These are phyloP conservation scores for Fraxinus paxiana DNA, from an alignment of 305 asterid genomes.

Conservation along the genomic window DNA sequence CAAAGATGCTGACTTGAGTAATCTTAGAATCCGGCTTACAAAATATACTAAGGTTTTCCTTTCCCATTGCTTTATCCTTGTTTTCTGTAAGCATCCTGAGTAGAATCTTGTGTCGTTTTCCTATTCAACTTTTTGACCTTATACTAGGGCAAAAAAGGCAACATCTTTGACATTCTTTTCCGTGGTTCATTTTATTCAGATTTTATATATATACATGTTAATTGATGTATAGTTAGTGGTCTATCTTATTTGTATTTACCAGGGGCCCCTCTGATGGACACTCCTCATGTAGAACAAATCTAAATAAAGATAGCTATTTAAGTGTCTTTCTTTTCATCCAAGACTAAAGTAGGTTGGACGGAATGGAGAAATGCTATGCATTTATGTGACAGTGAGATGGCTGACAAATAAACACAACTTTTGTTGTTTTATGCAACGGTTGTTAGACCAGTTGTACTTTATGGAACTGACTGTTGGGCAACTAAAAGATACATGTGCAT, in stretches of 20 bases:
- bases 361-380: background rate
- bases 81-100: background rate
- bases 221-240: background rate
- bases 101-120: constrained; percentile 2
- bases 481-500: background rate
- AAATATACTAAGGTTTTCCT: constrained; percentile 63
- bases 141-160: constrained; percentile 1
- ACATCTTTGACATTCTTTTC: constrained; percentile 5
- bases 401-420: background rate
- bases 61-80: constrained; percentile 7
- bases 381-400: background rate
- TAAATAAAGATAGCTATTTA: background rate
- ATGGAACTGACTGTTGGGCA: background rate
- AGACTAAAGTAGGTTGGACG: background rate
- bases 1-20: constrained; percentile 37
- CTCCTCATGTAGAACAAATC: background rate
- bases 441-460: background rate
- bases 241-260: background rate
- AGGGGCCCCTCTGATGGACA: background rate
- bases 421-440: background rate
- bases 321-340: background rate
- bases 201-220: background rate
- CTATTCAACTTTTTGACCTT: background rate
- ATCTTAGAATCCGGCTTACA: constrained; percentile 58
- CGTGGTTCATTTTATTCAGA: background rate